Evolutionary conservation across 495 filamentous ascomycete genomes (phyloP), one percentile per base, ranked within the genome.

Genomic region (Halenospora varia): DNA sequence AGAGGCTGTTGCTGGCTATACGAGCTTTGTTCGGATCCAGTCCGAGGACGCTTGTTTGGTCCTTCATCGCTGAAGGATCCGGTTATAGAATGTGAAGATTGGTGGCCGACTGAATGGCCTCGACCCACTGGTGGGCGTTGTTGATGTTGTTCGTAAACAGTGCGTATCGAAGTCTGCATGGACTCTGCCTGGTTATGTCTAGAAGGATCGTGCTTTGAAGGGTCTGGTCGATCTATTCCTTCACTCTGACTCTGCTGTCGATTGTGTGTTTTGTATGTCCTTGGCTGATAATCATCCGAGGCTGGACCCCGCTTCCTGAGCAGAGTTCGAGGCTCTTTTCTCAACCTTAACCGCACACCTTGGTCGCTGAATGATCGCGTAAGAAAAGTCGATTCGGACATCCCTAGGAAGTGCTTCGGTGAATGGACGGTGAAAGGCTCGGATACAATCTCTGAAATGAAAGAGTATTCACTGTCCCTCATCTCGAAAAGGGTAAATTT

Each of bases 311-410:
- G 56, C 29, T 58, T 61, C 45, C 50, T 53, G n/a, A 83, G 77
- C 62, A 82, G 59, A 18, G 78, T 81, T 57, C 86, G 77, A 58
- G 84, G 83, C 64, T 96, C 91, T 69, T 98, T 98, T 57, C 92
- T 83, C 46, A 97, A 83, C 50, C 93, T 82, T 45, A 98, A 75
- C 40, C 91, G 85, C 11, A 97, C 90, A 17, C 94, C 94, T 69
- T 98, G 94, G 68, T 98, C 94, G 57, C 89, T 89, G 72, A 98
- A 97, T 0, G 90, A 90, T 59, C 92, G 82, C 2, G 94, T 96
- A 18, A 98, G 74, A 66, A 90, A 88, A 0, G 94, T 97, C 9
- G 93, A 97, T 68, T 96, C 93, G 42, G 82, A 80, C 82, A 96
- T 86, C 25, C 93, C 93, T 2, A 86, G 87, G 64, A 90, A 97